phyloP scores from a whole-genome alignment of 2,329 filamentous ascomycete genomes.

The Biscogniauxia marginata region DNA sequence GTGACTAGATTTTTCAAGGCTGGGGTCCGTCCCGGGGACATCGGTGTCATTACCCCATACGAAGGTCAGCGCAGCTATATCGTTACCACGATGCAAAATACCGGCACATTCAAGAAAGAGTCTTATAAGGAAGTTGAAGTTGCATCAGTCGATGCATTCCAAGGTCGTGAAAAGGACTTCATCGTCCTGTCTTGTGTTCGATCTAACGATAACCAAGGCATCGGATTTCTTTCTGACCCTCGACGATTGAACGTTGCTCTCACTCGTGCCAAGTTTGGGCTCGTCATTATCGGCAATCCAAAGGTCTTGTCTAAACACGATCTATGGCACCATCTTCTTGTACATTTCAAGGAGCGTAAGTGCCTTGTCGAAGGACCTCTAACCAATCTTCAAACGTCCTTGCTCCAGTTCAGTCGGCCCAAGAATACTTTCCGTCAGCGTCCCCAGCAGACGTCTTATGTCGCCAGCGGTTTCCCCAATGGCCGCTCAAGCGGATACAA shows the following conservation, averaged over 20 bases:
- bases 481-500: slow-evolving; percentile 40
- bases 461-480: slow-evolving; percentile 35
- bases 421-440: slow-evolving; percentile 92
- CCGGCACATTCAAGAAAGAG: slow-evolving; percentile 96
- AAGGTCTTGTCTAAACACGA: slow-evolving; percentile 98
- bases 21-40: slow-evolving; percentile 87
- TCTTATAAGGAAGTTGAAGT: slow-evolving; percentile 98
- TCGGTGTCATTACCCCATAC: slow-evolving; percentile 98
- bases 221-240: slow-evolving; percentile 96
- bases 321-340: slow-evolving; percentile 90
- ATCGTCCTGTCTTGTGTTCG: slow-evolving; percentile 97
- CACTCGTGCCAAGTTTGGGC: slow-evolving; percentile 92
- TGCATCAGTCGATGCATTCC: slow-evolving; percentile 96
- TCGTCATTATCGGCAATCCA: slow-evolving; percentile 95
- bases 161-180: slow-evolving; percentile 98
- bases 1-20: slow-evolving; percentile 99
- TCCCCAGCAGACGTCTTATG: slow-evolving; percentile 70
- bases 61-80: slow-evolving; percentile 98
- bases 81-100: slow-evolving; percentile 98
- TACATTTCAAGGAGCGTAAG: slow-evolving; percentile 96
- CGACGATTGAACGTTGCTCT: slow-evolving; percentile 95
- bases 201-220: slow-evolving; percentile 98
- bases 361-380: slow-evolving; percentile 94
- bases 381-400: slow-evolving; percentile 91
- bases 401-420: slow-evolving; percentile 91